Evolutionary conservation across 768 basidiomycete species (phyloP).

Genomic region (Tubosaeta sp.): DNA sequence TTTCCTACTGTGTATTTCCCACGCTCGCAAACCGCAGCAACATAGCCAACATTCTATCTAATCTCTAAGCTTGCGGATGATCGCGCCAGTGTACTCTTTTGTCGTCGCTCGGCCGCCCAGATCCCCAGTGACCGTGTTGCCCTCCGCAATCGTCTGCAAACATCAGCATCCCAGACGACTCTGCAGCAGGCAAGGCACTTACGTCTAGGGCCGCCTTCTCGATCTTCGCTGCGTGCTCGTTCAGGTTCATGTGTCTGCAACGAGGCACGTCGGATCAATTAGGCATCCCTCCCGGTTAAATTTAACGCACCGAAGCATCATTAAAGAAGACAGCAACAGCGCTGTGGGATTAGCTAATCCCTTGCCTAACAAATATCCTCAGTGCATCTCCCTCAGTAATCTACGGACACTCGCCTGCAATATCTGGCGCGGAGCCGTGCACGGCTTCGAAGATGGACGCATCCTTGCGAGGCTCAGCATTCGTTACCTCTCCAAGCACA

Average conservation of each 20-base stretch:
- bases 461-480: conserved; percentile 50
- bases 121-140: conserved; percentile 92
- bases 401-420: conserved; percentile 59
- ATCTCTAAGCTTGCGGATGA: conserved; percentile 64
- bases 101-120: conserved; percentile 92
- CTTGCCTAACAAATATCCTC: conserved; percentile 49
- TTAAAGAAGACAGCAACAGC: conserved; percentile 86
- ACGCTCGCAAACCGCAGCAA: conserved; percentile 18
- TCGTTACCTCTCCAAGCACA: not conserved
- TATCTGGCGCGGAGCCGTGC: conserved; percentile 99
- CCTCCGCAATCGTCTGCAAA: conserved; percentile 90
- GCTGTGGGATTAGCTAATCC: conserved; percentile 99
- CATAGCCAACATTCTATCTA: conserved; percentile 15
- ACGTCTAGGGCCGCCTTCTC: conserved; percentile 89
- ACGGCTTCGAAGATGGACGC: conserved; percentile 99
- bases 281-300: conserved; percentile 8
- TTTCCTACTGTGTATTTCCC: conserved; percentile 24
- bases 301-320: conserved; percentile 86
- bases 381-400: not conserved
- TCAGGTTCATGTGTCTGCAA: conserved; percentile 86
- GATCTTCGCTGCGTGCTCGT: conserved; percentile 80
- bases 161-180: conserved; percentile 2
- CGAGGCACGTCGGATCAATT: conserved; percentile 23
- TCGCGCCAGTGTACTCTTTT: conserved; percentile 82
- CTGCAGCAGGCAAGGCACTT: conserved; percentile 31